These are phyloP conservation scores for Venturia nashicola DNA, from an alignment of 2,329 filamentous ascomycete species.

Conservation along the genomic window DNA sequence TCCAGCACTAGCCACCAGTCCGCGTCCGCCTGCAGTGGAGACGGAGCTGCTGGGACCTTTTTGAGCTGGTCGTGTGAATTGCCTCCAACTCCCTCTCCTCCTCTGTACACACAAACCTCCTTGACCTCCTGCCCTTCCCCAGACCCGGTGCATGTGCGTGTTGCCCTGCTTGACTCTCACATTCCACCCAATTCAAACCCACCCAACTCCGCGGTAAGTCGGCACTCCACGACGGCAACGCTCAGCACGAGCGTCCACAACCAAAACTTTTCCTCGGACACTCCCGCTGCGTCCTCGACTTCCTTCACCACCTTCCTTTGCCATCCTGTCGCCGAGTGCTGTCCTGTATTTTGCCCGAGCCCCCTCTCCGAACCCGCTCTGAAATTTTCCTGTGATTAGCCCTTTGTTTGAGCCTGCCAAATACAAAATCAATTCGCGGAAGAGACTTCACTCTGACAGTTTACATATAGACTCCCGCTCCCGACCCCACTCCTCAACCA, in stretches of 20 bases:
- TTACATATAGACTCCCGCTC: conserved; percentile 7
- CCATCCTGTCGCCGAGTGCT: not conserved
- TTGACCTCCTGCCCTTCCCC: not conserved
- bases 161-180: not conserved
- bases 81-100: not conserved
- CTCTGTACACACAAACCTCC: not conserved
- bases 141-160: not conserved
- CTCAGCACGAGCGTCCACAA: conserved; percentile 1
- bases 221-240: not conserved
- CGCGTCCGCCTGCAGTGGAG: not conserved
- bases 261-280: conserved; percentile 5
- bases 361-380: not conserved
- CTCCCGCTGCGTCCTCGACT: not conserved
- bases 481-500: conserved; percentile 1
- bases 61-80: not conserved
- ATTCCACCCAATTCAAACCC: not conserved
- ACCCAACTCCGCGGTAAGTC: not conserved
- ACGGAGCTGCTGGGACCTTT: not conserved
- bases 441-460: not conserved
- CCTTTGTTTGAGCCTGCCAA: not conserved
- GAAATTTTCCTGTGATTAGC: not conserved
- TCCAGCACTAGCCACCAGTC: not conserved
- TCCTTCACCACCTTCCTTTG: not conserved
- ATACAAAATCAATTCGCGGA: not conserved
- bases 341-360: not conserved